Percentiles rank a stretch among this genome's conserved stretches.
Conservation (phyloP, 2,329 filamentous ascomycete genomes). For the Cladosporium sp. region DNA sequence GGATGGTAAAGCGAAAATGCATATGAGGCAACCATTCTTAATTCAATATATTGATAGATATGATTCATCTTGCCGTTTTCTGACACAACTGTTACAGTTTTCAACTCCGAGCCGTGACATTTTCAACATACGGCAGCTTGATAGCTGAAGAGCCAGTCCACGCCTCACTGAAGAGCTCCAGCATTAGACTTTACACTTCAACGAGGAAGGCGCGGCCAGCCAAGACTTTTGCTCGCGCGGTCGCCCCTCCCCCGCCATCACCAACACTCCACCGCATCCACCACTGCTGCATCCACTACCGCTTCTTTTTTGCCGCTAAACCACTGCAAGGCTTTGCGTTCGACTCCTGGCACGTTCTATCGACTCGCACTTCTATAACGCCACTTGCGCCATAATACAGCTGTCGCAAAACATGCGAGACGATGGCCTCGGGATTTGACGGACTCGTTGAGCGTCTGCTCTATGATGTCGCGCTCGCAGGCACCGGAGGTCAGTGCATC, state of each 20-base stretch:
- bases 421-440: conserved; percentile 47
- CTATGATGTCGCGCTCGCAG: conserved; percentile 59
- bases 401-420: conserved; percentile 9
- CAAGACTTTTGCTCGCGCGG: background rate
- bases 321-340: conserved; percentile 4
- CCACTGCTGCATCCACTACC: background rate
- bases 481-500: conserved; percentile 54
- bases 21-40: no score
- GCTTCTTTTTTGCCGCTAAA: conserved; percentile 13
- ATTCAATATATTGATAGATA: no score
- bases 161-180: background rate
- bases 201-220: background rate
- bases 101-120: no score
- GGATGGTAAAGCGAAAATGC: background rate
- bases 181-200: conserved; percentile 1
- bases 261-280: background rate
- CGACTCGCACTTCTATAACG: background rate
- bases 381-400: background rate
- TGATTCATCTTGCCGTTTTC: no score
- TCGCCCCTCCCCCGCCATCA: background rate
- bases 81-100: no score
- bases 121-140: no score
- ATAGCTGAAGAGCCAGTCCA: no score
- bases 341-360: conserved; percentile 11
- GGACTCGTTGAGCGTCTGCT: conserved; percentile 59